These are phyloP conservation scores for Trichoderma gamsii DNA, from an alignment of 495 filamentous ascomycete species.

Conservation along the genomic window DNA sequence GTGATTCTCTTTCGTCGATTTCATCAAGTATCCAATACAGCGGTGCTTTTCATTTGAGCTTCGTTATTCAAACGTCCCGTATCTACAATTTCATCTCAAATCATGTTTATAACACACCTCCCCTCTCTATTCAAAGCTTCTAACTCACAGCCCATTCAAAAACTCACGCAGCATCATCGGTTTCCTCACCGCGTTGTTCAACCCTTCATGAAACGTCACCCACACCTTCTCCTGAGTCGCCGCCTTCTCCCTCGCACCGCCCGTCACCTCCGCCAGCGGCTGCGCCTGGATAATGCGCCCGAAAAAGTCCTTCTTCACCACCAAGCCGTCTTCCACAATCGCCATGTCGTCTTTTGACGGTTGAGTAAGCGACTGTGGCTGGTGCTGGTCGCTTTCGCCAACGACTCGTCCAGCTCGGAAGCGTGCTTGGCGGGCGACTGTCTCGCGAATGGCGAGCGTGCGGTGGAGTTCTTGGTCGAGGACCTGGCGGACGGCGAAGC, in stretches of 20 bases:
- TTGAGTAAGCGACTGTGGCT: background rate
- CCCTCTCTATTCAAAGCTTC: background rate
- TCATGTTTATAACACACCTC: too few species aligned
- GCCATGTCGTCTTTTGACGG: slow-evolving; percentile 35
- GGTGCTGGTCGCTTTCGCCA: slow-evolving; percentile 20
- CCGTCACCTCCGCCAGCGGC: slow-evolving; percentile 33
- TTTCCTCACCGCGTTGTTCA: slow-evolving; percentile 92
- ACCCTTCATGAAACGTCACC: slow-evolving; percentile 94
- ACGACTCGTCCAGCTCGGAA: slow-evolving; percentile 38
- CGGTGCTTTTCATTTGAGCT: background rate
- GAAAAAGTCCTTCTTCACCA: slow-evolving; percentile 84
- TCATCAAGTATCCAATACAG: background rate
- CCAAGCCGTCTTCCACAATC: slow-evolving; percentile 22
- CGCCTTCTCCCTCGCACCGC: slow-evolving; percentile 30
- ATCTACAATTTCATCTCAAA: background rate
- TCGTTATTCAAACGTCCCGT: background rate
- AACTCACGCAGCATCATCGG: slow-evolving; percentile 83
- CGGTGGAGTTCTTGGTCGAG: slow-evolving; percentile 82
- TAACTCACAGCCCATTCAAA: slow-evolving; percentile 52
- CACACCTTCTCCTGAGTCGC: slow-evolving; percentile 61
- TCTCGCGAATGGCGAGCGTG: slow-evolving; percentile 54
- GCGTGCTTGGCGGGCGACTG: slow-evolving; percentile 49
- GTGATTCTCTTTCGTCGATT: background rate
- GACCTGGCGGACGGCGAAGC: slow-evolving; percentile 87
- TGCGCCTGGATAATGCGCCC: slow-evolving; percentile 59